Percentiles rank a stretch among this genome's conserved stretches.
These are phyloP conservation scores for Rutstroemia sp. DNA, from an alignment of 2,329 filamentous ascomycete species.

Conservation along the genomic window DNA sequence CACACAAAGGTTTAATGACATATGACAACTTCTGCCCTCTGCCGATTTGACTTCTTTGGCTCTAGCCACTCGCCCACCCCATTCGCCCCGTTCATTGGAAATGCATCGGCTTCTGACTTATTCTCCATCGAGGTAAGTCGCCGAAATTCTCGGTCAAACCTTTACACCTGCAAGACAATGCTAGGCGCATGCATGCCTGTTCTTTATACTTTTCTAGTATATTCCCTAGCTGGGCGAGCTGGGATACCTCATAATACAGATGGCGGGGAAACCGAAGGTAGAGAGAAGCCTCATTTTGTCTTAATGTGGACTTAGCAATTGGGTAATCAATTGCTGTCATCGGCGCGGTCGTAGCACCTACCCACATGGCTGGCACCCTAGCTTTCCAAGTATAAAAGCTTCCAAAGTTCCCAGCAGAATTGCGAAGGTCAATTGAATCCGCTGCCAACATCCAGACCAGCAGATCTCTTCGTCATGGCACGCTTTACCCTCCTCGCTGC, in stretches of 20 bases:
- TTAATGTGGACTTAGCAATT: neutral
- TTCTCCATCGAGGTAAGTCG: constrained; percentile 2
- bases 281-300: neutral
- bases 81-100: no score
- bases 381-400: neutral
- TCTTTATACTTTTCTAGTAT: neutral
- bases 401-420: neutral
- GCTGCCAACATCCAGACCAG: neutral
- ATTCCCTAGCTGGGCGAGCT: neutral
- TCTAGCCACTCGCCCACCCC: no score
- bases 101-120: neutral
- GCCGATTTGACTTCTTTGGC: no score
- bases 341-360: neutral
- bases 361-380: neutral
- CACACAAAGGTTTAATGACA: no score
- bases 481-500: constrained; percentile 2
- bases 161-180: no score
- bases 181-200: neutral
- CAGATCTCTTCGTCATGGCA: neutral
- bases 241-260: neutral
- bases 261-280: neutral
- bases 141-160: constrained; percentile 14
- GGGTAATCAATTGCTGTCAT: neutral
- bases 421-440: neutral
- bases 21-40: no score